Evolutionary conservation across 1,139 yeast species (phyloP).

Genomic region (Saccharomyces pastorianus): DNA sequence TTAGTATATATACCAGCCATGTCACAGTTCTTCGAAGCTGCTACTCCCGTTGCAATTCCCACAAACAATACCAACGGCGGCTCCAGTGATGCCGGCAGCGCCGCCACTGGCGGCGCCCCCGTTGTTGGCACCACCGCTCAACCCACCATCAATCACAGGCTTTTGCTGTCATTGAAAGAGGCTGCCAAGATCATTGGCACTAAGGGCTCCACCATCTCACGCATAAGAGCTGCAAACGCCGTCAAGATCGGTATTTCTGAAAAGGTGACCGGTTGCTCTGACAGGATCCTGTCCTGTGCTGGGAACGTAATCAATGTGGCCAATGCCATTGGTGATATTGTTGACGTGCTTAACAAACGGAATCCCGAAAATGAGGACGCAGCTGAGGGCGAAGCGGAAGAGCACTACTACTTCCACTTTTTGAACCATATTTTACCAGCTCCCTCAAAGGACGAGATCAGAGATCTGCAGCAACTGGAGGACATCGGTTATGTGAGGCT

Average conservation of each 20-base stretch:
- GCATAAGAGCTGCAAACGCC: slow-evolving; percentile 65
- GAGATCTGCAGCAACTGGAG: slow-evolving; percentile 18
- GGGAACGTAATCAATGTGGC: slow-evolving; percentile 74
- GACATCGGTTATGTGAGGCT: slow-evolving; percentile 44
- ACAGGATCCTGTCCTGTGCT: slow-evolving; percentile 72
- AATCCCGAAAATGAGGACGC: slow-evolving; percentile 10
- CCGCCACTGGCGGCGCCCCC: slow-evolving; percentile 5
- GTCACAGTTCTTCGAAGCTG: slow-evolving; percentile 1
- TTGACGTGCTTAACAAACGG: slow-evolving; percentile 46
- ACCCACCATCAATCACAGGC: slow-evolving; percentile 35
- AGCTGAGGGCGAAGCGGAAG: slow-evolving; percentile 8
- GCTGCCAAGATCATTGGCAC: slow-evolving; percentile 90
- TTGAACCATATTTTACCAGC: slow-evolving; percentile 31
- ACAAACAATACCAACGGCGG: neutral
- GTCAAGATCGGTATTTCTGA: slow-evolving; percentile 88
- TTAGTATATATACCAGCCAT: neutral
- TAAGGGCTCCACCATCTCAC: slow-evolving; percentile 73
- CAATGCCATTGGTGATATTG: slow-evolving; percentile 62
- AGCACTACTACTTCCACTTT: slow-evolving; percentile 26
- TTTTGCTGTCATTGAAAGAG: slow-evolving; percentile 76
- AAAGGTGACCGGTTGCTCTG: slow-evolving; percentile 73
- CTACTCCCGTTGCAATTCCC: neutral
- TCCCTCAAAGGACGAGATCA: slow-evolving; percentile 21
- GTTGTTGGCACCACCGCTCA: slow-evolving; percentile 1
- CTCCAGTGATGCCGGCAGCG: slow-evolving; percentile 3